Base-by-base conservation (phyloP, 2,329 filamentous ascomycete species). In the Verruconis gallopava region DNA sequence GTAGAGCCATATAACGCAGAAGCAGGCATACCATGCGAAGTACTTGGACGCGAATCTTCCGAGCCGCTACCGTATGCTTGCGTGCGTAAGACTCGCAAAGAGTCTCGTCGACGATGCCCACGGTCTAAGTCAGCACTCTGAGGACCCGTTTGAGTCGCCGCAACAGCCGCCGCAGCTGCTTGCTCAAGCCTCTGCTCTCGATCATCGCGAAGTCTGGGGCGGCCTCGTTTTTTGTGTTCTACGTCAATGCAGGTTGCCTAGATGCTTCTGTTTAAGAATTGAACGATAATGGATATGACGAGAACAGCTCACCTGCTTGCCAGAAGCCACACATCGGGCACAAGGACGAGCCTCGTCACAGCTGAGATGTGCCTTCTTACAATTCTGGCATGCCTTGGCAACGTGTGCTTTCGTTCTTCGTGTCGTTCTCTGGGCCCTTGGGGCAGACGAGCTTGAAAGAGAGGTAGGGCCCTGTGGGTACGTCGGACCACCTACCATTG, bases 231-330 rank as follows among this genome's bases (percentile, higher is more conserved):
- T 61, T 89, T 91, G 61, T 91, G 84, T 54, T 85, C 80, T 22
- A 91, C 83, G 59, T 91, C 84, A 51, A 85, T 69, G 55, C 84
- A 91, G 5, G 78, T 71, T 44, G 86, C 81, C 67, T 89, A n/a
- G 15, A 13, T 12, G n/a, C 6, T 30, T 30, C 25, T 9, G 12
- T 17, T 17, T 43, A 14, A 43, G 41, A 38, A 17, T 36, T 15
- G n/a, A 19, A 11, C 4, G 3, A 12, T 22, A 17, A 20, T 15
- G 13, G 37, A 13, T n/a, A 21, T 4, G 30, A 22, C 13, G 17
- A 21, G 12, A 5, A 11, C 12, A 3, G 21, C 65, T 57, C 49
- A 71, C 69, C 61, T 72, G 67, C 55, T 89, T 91, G 46, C 81
- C 81, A 54, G 84, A 85, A 52, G 76, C 76, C 22, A 81, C 65